A percentile compares a stretch with the other conserved stretches of the same genome.
Conservation (phyloP, 1,284 basidiomycete species). For the Fomitopsis pinicola region DNA sequence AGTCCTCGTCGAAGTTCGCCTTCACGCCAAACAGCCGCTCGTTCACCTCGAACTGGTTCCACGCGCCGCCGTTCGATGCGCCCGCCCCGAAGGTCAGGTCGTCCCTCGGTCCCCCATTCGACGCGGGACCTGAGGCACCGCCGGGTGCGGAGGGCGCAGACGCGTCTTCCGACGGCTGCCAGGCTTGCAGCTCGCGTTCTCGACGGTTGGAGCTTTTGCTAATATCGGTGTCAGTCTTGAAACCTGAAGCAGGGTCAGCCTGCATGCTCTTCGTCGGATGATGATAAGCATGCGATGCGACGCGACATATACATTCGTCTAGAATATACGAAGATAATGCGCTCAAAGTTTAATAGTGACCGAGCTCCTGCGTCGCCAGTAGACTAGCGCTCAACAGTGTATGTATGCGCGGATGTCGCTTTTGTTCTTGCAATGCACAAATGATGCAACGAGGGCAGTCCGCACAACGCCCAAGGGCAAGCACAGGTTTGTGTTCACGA, state of each 20-base stretch:
- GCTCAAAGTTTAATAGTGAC: too few species aligned
- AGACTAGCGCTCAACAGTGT: not conserved
- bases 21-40: slow-evolving; percentile 91
- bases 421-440: not conserved
- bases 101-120: slow-evolving; percentile 36
- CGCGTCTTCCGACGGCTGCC: slow-evolving; percentile 43
- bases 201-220: slow-evolving; percentile 50
- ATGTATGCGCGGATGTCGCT: not conserved
- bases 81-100: slow-evolving; percentile 67
- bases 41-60: slow-evolving; percentile 98
- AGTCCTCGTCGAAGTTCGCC: slow-evolving; percentile 89
- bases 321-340: too few species aligned
- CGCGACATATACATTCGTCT: not conserved
- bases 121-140: slow-evolving; percentile 9
- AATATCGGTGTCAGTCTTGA: slow-evolving; percentile 90
- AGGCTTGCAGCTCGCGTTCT: slow-evolving; percentile 83
- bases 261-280: not conserved
- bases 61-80: slow-evolving; percentile 41
- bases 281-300: not conserved
- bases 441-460: not conserved
- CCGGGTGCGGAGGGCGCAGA: slow-evolving; percentile 11
- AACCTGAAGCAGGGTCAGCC: slow-evolving; percentile 42
- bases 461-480: too few species aligned
- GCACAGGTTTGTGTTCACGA: too few species aligned
- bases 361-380: not conserved